Evolutionary conservation across 495 filamentous ascomycete genomes (phyloP).

Genomic region (Glonium stellatum): DNA sequence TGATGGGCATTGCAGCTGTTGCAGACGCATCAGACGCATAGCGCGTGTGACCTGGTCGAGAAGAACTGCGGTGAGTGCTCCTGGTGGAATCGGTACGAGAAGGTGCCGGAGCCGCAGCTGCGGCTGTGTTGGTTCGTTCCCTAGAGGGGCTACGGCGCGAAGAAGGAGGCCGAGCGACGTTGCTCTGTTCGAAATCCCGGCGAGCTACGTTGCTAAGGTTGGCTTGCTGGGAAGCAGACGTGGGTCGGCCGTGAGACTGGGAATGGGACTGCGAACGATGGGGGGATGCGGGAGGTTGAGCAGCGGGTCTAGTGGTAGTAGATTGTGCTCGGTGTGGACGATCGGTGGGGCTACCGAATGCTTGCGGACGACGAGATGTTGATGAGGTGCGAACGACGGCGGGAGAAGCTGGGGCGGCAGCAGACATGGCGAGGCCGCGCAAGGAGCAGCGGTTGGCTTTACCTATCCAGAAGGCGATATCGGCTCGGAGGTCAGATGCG

Average conservation of each 20-base stretch:
- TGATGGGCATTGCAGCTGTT: conserved; percentile 49
- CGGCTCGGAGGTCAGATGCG: neutral
- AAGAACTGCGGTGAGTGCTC: conserved; percentile 39
- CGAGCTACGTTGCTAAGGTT: conserved; percentile 49
- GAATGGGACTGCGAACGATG: conserved; percentile 45
- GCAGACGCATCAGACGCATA: conserved; percentile 39
- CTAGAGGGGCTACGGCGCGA: conserved; percentile 50
- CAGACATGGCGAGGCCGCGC: conserved; percentile 43
- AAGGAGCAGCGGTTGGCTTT: conserved; percentile 11
- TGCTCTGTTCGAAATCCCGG: conserved; percentile 52
- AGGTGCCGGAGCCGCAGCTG: conserved; percentile 38
- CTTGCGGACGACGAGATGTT: conserved; percentile 46
- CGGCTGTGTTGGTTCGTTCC: conserved; percentile 43
- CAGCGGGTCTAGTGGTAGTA: conserved; percentile 43
- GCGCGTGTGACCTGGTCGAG: conserved; percentile 42
- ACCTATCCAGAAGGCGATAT: neutral
- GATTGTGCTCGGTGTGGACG: conserved; percentile 53
- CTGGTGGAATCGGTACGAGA: conserved; percentile 46
- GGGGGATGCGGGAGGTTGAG: conserved; percentile 31
- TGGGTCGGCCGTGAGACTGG: conserved; percentile 45
- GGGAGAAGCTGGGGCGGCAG: conserved; percentile 43
- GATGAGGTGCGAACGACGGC: conserved; percentile 49
- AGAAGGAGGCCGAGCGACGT: conserved; percentile 40
- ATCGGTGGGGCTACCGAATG: conserved; percentile 42
- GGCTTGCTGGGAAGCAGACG: conserved; percentile 42